Evolutionary conservation across 2,329 filamentous ascomycete genomes (phyloP), one percentile per base, ranked within the genome.

Genomic region (Epichloe elymi): DNA sequence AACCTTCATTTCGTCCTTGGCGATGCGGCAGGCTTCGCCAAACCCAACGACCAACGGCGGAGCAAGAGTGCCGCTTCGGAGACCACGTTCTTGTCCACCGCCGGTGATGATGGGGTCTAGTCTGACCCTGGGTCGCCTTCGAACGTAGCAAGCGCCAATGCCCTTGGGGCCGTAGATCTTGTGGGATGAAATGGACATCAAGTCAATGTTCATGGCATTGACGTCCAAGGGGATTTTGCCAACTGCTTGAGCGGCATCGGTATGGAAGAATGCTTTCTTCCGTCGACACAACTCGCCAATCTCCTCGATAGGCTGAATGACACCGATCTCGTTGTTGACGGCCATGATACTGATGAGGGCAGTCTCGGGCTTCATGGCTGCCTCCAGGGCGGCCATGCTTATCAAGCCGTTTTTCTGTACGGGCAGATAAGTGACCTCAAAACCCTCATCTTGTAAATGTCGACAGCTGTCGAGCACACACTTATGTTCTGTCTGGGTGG

Each of bases 111-210:
- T 85, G 48, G 93, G 93, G 53, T 98, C 93, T 52, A 98, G 74
- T 68, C 93, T 87, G 59, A 98, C 93, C 66, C 91, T 83, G 2
- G 93, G 93, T 52, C 93, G 80, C 72, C 93, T 82, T 62, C 93
- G 85, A 46, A 98, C 88, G 63, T 91, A 98, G 71, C 93, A 98
- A 53, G 93, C 93, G 53, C 93, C 93, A 52, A 98, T 87, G 36
- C 93, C 93, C 75, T 95, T 98, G 50, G 93, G 93, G 26, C 93
- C 93, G 65, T 98, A 98, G 50, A 98, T 95, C 72, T 98, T 98
- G 73, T 98, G 93, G 33, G 88, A 90, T 8, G 93, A 97, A 54
- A 98, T 96, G 33, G 91, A 97, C 91, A 98, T 96, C 63, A 98
- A 73, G 65, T 98, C 93, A 57, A 98, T 85, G 68, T 96, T 94